Evolutionary conservation across 371 early-diverging fungal genomes (phyloP).

Genomic region (Catenaria anguillulae): DNA sequence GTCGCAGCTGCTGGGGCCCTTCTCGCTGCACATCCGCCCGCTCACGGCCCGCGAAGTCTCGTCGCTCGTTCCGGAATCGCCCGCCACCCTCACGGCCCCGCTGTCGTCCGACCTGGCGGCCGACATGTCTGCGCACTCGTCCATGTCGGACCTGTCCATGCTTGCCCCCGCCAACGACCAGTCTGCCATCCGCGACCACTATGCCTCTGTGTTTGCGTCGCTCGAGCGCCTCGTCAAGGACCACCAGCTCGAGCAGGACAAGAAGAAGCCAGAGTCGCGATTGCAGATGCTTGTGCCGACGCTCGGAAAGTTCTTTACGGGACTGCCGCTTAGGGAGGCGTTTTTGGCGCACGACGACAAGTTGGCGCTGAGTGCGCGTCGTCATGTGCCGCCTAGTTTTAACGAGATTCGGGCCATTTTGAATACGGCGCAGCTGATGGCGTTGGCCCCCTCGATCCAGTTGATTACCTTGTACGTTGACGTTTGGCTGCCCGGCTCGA

Average conservation of each 20-base stretch:
- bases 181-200: conserved; percentile 28
- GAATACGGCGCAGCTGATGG: conserved; percentile 61
- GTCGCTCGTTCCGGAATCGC: too few relatives aligned
- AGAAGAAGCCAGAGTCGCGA: conserved; percentile 31
- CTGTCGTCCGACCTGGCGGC: too few relatives aligned
- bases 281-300: conserved; percentile 52
- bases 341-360: conserved; percentile 42
- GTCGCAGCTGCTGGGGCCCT: conserved; percentile 56
- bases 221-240: conserved; percentile 51
- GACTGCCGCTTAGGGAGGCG: conserved; percentile 47
- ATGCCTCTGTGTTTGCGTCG: conserved; percentile 48
- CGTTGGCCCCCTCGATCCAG: conserved; percentile 31
- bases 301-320: conserved; percentile 60
- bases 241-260: conserved; percentile 24
- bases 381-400: conserved; percentile 65
- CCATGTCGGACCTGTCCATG: neutral
- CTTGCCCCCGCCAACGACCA: conserved; percentile 9
- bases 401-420: conserved; percentile 69
- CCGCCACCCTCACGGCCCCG: too few relatives aligned
- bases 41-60: neutral
- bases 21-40: conserved; percentile 55
- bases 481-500: too few relatives aligned
- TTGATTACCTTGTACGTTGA: conserved; percentile 46
- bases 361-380: conserved; percentile 47
- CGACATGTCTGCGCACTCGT: too few relatives aligned